phyloP scores from a whole-genome alignment of 257 asterid genomes.

The Knoxia roxburghii region DNA sequence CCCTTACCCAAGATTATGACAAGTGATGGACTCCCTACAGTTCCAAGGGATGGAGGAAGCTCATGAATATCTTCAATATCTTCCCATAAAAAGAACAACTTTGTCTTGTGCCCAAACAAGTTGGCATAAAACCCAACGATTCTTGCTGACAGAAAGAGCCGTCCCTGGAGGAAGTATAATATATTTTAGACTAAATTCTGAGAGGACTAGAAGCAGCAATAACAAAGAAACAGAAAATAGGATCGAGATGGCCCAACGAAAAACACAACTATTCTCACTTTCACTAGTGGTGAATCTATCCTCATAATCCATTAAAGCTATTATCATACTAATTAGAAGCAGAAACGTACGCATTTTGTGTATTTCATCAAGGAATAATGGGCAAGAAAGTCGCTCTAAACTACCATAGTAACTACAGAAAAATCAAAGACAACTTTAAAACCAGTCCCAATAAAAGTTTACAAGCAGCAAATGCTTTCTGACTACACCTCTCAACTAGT shows the following conservation, averaged over 20 bases:
- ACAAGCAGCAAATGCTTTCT: background rate
- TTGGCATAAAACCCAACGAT: constrained; percentile 83
- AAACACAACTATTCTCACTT: background rate
- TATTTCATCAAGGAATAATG: background rate
- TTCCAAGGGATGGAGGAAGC: constrained; percentile 67
- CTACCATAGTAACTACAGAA: background rate
- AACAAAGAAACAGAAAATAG: no score
- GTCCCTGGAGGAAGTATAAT: constrained; percentile 54
- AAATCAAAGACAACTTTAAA: background rate
- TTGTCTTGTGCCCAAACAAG: constrained; percentile 82
- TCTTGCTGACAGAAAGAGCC: constrained; percentile 91
- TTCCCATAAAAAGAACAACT: constrained; percentile 87
- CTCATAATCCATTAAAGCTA: background rate
- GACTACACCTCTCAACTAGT: background rate
- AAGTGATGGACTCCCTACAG: constrained; percentile 81
- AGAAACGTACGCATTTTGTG: background rate
- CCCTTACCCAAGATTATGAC: constrained; percentile 65
- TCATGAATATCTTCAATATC: constrained; percentile 84
- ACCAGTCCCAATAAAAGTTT: background rate
- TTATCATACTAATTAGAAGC: background rate
- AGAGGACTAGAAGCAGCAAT: background rate
- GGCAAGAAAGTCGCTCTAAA: background rate
- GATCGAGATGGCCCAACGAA: background rate
- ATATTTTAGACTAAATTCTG: background rate
- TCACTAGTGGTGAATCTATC: background rate